Conservation (phyloP, 768 basidiomycete species). For the Boletus rubroflammeus region DNA sequence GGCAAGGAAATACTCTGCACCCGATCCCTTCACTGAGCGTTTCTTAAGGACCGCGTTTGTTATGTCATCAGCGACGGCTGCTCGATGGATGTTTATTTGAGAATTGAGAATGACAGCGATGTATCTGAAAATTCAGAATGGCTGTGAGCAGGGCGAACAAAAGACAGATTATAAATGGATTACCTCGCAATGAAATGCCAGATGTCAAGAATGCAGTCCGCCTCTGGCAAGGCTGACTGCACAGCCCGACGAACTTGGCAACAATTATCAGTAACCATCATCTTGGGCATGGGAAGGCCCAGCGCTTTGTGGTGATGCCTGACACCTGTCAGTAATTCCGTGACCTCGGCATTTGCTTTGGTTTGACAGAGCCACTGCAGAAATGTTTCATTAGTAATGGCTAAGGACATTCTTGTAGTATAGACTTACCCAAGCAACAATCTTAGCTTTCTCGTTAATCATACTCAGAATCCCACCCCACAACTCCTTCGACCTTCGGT, state of each 20-base stretch:
- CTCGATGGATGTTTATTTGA: conserved; percentile 3
- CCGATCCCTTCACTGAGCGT: background rate
- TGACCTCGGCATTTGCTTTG: background rate
- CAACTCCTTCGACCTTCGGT: no score
- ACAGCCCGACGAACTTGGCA: conserved; percentile 14
- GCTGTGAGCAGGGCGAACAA: no score
- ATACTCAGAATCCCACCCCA: no score
- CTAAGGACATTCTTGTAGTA: no score
- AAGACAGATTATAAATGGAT: no score
- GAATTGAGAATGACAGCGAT: conserved; percentile 8
- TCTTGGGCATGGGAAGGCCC: conserved; percentile 2
- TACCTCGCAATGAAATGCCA: conserved; percentile 22
- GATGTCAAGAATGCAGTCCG: conserved; percentile 6
- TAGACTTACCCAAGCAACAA: no score
- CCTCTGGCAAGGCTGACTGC: background rate
- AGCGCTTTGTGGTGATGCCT: background rate
- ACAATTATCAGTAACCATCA: conserved; percentile 21
- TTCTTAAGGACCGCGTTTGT: conserved; percentile 7
- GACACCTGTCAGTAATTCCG: background rate
- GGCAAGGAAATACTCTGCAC: conserved; percentile 12
- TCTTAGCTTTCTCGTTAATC: no score
- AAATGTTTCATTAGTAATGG: no score
- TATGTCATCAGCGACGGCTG: conserved; percentile 11
- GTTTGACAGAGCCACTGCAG: background rate
- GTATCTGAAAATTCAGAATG: conserved; percentile 5